Evolutionary conservation across 106 monocot genomes (phyloP).

Genomic region (Xerophyta viscosa): DNA sequence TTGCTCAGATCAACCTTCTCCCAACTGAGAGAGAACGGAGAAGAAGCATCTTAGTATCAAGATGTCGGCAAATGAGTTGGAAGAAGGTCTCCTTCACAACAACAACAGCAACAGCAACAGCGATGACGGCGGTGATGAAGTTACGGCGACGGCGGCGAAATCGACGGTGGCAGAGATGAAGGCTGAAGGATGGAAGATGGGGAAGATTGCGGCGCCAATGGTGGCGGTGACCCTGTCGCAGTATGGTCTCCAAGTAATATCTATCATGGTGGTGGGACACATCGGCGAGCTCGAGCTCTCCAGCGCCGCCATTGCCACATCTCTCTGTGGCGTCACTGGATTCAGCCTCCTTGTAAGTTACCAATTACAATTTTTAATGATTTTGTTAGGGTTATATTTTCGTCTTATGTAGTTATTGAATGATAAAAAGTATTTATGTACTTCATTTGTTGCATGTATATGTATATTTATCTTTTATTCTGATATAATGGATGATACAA

Average conservation of each 20-base stretch:
- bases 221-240: conserved; percentile 38
- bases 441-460: too few relatives aligned
- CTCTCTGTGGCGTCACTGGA: conserved; percentile 50
- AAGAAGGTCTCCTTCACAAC: conserved; percentile 4
- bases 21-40: too few relatives aligned
- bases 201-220: conserved; percentile 42
- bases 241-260: conserved; percentile 36
- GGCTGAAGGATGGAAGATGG: conserved; percentile 30
- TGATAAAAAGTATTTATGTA: too few relatives aligned
- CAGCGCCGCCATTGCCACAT: conserved; percentile 54
- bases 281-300: conserved; percentile 53
- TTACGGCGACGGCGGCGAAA: conserved; percentile 3
- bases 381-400: too few relatives aligned
- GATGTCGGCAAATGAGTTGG: conserved; percentile 11
- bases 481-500: too few relatives aligned
- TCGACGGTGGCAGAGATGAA: not conserved
- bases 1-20: too few relatives aligned
- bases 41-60: too few relatives aligned
- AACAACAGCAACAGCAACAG: not conserved
- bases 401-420: not conserved
- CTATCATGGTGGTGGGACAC: conserved; percentile 67
- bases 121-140: conserved; percentile 8
- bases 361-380: too few relatives aligned
- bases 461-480: too few relatives aligned
- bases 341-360: conserved; percentile 73